Base-by-base conservation (phyloP, 495 filamentous ascomycete genomes). In the Penicillium crystallinum region DNA sequence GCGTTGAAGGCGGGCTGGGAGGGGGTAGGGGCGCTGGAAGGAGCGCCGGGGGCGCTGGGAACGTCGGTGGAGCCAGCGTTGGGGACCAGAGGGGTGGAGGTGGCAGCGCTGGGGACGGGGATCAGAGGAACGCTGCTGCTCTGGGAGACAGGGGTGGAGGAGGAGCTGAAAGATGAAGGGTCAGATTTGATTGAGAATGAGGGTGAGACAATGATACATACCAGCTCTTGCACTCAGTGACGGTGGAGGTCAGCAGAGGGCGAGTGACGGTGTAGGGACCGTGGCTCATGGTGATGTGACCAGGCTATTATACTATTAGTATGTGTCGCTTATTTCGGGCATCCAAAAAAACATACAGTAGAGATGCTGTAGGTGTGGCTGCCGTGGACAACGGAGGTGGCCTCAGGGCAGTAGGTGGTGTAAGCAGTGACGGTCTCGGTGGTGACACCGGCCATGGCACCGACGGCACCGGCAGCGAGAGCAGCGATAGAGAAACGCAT, bases 401-500 rank as follows among this genome's bases (percentile, higher is more conserved):
- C 69, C 62, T 72, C 76, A 12, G 89, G 87, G 87, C 91, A 95
- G 84, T 78, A 90, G 66, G 90, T 95, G 77, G 85, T 88, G 79
- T 85, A 86, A 39, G 81, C 75, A 46, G 86, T 90, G 62, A 91
- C 81, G 45, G 87, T 75, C 77, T 92, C 85, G 55, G 89, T 95
- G 73, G 80, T 81, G 74, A 60, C 63, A 80, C 83, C 63, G 65
- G 77, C 80, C 65, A 68, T 70, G 53, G 67, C 76, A 59, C 80
- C 78, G 60, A 78, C 73, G 63, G 81, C 82, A 68, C 84, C 73
- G 63, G 81, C 80, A 70, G 81, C 81, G 69, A 81, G 75, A 69
- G 81, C 76, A 69, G 86, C 77, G 83, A 86, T 85, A 81, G 86
- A 78, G 87, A 87, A 90, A 86, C 89, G 89, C 90, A 96, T 96